A percentile compares a stretch with the other conserved stretches of the same genome.
phyloP scores from a whole-genome alignment of 768 basidiomycete species.

The Peribolospora kevripleyi region DNA sequence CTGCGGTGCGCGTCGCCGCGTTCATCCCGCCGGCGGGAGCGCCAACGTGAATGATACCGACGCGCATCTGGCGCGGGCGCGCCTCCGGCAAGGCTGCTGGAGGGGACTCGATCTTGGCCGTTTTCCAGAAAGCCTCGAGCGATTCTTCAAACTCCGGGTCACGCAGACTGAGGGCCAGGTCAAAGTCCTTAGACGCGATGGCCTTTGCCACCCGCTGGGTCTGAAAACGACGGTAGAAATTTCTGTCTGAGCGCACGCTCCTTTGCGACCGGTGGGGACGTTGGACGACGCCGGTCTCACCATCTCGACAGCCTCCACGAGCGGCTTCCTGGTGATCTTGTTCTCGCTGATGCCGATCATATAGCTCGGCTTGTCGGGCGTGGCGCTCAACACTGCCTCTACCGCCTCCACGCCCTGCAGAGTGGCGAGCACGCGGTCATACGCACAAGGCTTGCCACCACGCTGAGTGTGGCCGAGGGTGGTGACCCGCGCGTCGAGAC shows the following conservation, averaged over 20 bases:
- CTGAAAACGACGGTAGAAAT: conserved; percentile 20
- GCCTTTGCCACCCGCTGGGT: conserved; percentile 66
- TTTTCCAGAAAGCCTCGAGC: conserved; percentile 58
- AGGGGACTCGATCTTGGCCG: conserved; percentile 31
- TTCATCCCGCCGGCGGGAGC: conserved; percentile 99
- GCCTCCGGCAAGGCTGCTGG: too few relatives aligned
- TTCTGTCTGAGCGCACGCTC: too few relatives aligned
- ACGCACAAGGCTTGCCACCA: conserved; percentile 78
- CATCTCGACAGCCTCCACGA: conserved; percentile 80
- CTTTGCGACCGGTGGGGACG: background rate
- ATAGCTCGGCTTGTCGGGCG: conserved; percentile 74
- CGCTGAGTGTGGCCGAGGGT: conserved; percentile 92
- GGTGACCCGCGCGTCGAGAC: conserved; percentile 85
- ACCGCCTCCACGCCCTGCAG: conserved; percentile 91
- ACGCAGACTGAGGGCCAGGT: conserved; percentile 59
- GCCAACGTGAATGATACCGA: conserved; percentile 29
- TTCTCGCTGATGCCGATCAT: conserved; percentile 94
- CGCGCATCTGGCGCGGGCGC: too few relatives aligned
- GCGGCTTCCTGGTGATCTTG: conserved; percentile 71
- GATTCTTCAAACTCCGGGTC: conserved; percentile 79
- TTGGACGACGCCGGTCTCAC: conserved; percentile 21
- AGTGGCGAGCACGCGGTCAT: conserved; percentile 78
- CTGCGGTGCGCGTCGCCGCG: conserved; percentile 81
- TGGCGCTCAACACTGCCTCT: conserved; percentile 58
- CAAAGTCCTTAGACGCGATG: conserved; percentile 59